phyloP scores from a whole-genome alignment of 106 monocot species.

The Posidonia australis region DNA sequence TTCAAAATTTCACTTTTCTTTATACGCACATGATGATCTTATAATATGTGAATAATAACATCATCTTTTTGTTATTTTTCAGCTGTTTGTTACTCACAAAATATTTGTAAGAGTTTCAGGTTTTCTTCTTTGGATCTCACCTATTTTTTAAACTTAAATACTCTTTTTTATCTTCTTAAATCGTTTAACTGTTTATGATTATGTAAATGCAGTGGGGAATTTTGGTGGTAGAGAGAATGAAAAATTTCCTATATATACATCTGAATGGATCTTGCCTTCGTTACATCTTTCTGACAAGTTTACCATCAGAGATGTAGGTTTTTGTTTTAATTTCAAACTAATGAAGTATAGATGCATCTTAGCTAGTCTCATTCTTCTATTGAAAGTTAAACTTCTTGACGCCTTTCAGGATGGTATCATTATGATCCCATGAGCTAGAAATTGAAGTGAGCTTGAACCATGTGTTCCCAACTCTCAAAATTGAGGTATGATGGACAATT shows the following conservation, averaged over 20 bases:
- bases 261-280: conserved; percentile 58
- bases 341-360: not conserved
- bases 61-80: conserved; percentile 21
- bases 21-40: too few relatives aligned
- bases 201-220: conserved; percentile 24
- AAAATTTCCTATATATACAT: conserved; percentile 27
- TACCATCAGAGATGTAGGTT: conserved; percentile 48
- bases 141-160: not conserved
- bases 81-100: conserved; percentile 75
- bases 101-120: conserved; percentile 63
- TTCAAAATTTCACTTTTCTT: too few relatives aligned
- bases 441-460: too few relatives aligned
- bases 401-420: conserved; percentile 9
- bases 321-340: not conserved
- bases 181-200: not conserved
- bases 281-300: conserved; percentile 48
- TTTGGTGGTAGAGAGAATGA: conserved; percentile 8
- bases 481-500: too few relatives aligned
- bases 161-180: not conserved
- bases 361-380: not conserved
- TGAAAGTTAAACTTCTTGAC: not conserved
- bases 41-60: too few relatives aligned
- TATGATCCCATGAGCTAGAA: conserved; percentile 5
- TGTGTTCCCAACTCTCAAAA: too few relatives aligned
- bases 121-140: conserved; percentile 6